A percentile compares a stretch with the other conserved stretches of the same genome.
These are phyloP conservation scores for Plasmodium malariae DNA, from an alignment of 169 alveolate species.

Conservation along the genomic window DNA sequence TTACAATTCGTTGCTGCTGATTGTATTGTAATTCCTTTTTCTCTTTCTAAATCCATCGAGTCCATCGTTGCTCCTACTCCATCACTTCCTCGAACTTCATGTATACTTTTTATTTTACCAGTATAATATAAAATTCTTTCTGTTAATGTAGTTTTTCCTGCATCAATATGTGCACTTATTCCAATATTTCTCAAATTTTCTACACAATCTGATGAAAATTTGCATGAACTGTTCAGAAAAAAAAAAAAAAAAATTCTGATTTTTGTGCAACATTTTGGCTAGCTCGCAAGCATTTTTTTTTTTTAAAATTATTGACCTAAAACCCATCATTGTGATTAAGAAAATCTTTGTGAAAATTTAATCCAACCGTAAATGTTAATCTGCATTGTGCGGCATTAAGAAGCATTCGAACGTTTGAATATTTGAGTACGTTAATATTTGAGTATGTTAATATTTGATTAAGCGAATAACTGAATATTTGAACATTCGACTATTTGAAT, in stretches of 20 bases:
- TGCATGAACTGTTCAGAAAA: conserved; percentile 31
- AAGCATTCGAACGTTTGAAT: no score
- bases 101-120: conserved; percentile 95
- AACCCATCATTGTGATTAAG: neutral
- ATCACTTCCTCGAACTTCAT: conserved; percentile 96
- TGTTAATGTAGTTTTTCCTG: conserved; percentile 98
- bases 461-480: no score
- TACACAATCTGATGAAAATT: conserved; percentile 77
- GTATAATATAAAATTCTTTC: conserved; percentile 91
- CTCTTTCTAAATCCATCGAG: conserved; percentile 98
- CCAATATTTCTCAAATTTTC: conserved; percentile 94
- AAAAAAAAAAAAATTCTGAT: conserved; percentile 1
- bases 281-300: neutral
- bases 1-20: conserved; percentile 95
- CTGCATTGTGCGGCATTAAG: no score
- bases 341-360: no score
- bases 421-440: no score
- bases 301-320: no score
- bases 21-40: conserved; percentile 96
- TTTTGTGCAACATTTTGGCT: neutral
- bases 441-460: no score
- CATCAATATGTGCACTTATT: conserved; percentile 97
- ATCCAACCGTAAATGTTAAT: no score
- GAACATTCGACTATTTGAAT: no score
- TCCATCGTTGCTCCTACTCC: conserved; percentile 98